Percentiles rank a stretch among this genome's conserved stretches.
Evolutionary conservation across 192 early-diverging fungal genomes (phyloP).

Genomic region (Phlyctochytrium planicorne): DNA sequence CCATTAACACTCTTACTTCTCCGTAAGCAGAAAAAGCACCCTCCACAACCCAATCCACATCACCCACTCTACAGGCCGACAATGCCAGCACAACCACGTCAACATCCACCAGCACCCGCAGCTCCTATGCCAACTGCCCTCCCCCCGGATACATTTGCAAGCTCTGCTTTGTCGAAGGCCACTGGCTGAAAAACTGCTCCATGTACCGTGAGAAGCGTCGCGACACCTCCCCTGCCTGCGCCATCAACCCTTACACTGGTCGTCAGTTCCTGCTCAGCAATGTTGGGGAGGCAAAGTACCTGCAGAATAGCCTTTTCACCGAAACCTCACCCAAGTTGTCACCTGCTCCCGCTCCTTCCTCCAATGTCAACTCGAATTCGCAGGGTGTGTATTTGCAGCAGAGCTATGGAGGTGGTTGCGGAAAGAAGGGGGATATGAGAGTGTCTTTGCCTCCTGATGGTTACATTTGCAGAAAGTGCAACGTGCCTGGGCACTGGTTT

Average conservation of each 20-base stretch:
- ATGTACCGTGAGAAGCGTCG: slow-evolving; percentile 34
- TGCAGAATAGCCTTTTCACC: slow-evolving; percentile 11
- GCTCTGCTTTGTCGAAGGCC: slow-evolving; percentile 42
- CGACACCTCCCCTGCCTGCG: slow-evolving; percentile 8
- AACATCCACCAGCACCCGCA: too few species aligned
- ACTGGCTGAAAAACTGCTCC: slow-evolving; percentile 46
- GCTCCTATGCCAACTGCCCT: slow-evolving; percentile 20
- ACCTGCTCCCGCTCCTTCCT: too few species aligned
- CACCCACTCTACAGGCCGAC: too few species aligned
- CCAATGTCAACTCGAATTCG: too few species aligned
- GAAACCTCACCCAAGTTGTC: not conserved
- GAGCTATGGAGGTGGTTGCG: not conserved
- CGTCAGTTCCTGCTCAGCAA: slow-evolving; percentile 5
- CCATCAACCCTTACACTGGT: slow-evolving; percentile 12
- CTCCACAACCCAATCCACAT: too few species aligned
- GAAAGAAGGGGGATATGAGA: slow-evolving; percentile 10
- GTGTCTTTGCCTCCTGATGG: slow-evolving; percentile 39
- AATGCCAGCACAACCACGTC: too few species aligned
- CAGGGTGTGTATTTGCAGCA: not conserved
- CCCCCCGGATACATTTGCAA: slow-evolving; percentile 46
- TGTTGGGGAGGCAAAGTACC: slow-evolving; percentile 4
- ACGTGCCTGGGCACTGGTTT: slow-evolving; percentile 39
- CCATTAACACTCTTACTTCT: too few species aligned
- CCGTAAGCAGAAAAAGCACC: too few species aligned
- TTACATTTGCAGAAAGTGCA: slow-evolving; percentile 42